Evolutionary conservation across 192 early-diverging fungal genomes (phyloP), one percentile per base, ranked within the genome.

Genomic region (Umbelopsis sp.): DNA sequence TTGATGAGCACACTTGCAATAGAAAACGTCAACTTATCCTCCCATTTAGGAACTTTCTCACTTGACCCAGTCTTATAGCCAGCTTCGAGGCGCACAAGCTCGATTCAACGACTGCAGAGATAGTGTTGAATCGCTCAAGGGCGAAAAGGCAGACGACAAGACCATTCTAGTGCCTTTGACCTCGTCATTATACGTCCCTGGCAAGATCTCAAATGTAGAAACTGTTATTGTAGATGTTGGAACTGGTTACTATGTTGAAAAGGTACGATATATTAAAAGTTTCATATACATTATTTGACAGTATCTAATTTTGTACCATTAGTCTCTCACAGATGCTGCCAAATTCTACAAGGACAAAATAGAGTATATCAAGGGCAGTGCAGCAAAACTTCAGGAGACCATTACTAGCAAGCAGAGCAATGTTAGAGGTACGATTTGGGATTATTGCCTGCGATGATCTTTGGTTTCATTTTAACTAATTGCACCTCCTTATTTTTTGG

Each of bases 141-240:
- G 75, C 37, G 83, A 86, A 37, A 86, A 79, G 48, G 64, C 82
- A 41, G 71, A 77, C 18, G 88, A 84, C 67, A 89, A 88, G 66
- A 83, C 78, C 4, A 85, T 92, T 68, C 86, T 95, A 16, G 88
- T 95, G 35, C 93, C 93, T 33, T 80, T 95, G 49, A 95, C 93
- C 25, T 87, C 79, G 61, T 92, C 91, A 65, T 82, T 84, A 82
- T 98, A 98, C 77, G 93, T 98, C 15, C 93, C 94, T 55, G 97
- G 94, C 66, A 90, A 92, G 73, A 82, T 98, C 25, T 80, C 85
- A 27, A 84, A 95, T 72, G 83, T 89, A 15, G 86, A 93, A 53
- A 93, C 88, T 50, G 94, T 98, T 12, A 91, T 97, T 70, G 92
- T 98, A 2, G 97, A 98, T 78, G 89, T 97, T 49, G 97, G 97